Evolutionary conservation across 192 early-diverging fungal genomes (phyloP).

Genomic region (Rhizoclosmatium globosum): DNA sequence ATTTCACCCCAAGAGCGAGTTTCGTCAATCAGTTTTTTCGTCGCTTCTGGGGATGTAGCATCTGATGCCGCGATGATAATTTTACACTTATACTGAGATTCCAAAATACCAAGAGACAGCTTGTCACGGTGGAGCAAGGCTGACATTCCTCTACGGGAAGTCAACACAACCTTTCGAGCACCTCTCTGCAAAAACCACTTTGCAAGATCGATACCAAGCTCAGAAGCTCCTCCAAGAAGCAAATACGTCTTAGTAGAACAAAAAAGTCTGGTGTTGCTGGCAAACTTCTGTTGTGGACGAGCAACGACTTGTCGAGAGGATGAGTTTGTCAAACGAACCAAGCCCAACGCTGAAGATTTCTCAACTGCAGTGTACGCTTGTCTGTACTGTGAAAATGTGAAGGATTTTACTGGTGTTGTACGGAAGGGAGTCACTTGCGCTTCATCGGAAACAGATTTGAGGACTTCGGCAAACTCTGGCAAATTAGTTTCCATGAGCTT

Average conservation of each 20-base stretch:
- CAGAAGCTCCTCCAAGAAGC: constrained; percentile 35
- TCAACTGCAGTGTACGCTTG: neutral
- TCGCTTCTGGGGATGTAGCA: constrained; percentile 13
- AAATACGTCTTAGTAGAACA: constrained; percentile 38
- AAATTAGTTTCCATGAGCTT: neutral
- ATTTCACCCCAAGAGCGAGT: constrained; percentile 19
- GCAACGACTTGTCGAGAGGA: neutral
- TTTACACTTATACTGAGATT: neutral
- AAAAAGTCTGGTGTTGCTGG: constrained; percentile 9
- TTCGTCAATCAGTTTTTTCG: constrained; percentile 4
- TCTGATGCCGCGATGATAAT: constrained; percentile 32
- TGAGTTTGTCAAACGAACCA: neutral
- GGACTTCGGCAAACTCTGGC: neutral
- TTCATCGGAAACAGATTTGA: neutral
- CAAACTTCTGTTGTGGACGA: neutral
- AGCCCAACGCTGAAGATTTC: neutral
- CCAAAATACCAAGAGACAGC: neutral
- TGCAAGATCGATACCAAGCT: constrained; percentile 30
- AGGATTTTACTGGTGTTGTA: neutral
- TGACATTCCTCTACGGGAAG: constrained; percentile 26
- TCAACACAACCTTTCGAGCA: constrained; percentile 32
- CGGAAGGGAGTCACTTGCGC: neutral
- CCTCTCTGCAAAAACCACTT: constrained; percentile 28
- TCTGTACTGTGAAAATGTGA: neutral
- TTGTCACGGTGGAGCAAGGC: neutral